A percentile compares a stretch with the other conserved stretches of the same genome.
phyloP scores from a whole-genome alignment of 1,284 basidiomycete genomes.

The Serendipita sp. region DNA sequence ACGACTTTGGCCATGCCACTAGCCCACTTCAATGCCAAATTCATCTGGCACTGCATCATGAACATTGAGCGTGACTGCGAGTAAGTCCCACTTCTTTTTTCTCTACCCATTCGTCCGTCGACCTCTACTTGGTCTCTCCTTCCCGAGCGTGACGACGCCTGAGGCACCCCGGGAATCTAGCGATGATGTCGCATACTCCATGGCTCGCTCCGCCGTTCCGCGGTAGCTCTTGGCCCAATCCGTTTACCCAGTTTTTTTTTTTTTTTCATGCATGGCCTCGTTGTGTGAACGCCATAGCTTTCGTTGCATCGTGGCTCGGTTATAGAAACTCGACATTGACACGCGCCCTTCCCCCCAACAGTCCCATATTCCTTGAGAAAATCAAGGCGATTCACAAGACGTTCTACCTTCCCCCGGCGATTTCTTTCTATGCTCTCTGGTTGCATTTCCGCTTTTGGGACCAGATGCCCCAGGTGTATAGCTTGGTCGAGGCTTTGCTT shows the following conservation, averaged over 20 bases:
- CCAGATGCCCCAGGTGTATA: constrained; percentile 3
- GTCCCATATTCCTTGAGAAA: background rate
- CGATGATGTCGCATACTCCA: background rate
- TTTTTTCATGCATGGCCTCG: background rate
- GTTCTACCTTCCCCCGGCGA: constrained; percentile 5
- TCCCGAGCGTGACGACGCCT: background rate
- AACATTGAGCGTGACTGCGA: constrained; percentile 6
- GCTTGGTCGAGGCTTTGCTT: background rate
- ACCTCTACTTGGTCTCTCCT: background rate
- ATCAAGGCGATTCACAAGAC: constrained; percentile 3
- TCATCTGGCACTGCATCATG: constrained; percentile 7
- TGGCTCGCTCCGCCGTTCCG: background rate
- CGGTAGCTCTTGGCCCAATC: background rate
- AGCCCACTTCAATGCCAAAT: constrained; percentile 6
- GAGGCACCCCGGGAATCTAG: background rate
- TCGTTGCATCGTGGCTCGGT: background rate
- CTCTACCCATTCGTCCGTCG: background rate
- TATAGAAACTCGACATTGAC: background rate
- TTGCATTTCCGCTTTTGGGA: constrained; percentile 5
- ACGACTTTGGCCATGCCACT: constrained; percentile 4
- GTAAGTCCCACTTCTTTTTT: background rate
- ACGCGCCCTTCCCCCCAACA: background rate
- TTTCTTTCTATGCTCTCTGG: constrained; percentile 7
- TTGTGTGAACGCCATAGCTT: background rate
- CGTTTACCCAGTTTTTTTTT: background rate